Base-by-base conservation (phyloP, 257 asterid genomes). In the Forsythia suspensa region DNA sequence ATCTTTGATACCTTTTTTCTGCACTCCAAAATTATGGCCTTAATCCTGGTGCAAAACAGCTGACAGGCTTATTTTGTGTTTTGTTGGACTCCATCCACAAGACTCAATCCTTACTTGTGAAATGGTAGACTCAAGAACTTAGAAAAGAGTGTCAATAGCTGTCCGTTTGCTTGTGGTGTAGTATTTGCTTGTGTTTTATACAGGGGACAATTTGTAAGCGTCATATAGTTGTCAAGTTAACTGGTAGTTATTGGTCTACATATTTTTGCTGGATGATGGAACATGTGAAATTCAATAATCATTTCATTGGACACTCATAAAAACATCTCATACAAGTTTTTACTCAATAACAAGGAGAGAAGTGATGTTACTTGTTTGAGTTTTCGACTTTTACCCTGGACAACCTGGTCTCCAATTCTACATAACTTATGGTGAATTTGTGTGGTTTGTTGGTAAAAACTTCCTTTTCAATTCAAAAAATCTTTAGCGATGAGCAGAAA, bases 181-280 rank as follows among this genome's bases (percentile, higher is more conserved):
- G 76, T 74, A 76, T 52, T 70, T 75, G 76, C 74, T 75, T 67
- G 9, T 57, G 79, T 42, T 72, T 29, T 6, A 77, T 66, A 16
- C 77, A 66, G 48, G 18, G 52, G 70, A 24, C 71, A 68, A 65
- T 77, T 70, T 67, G 70, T 77, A 29, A 69, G 39, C 48, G 8
- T 41, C 61, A 82, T 36, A 71, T 44, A 29, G 83, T 44, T 52
- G 73, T 78, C 79, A 46, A 55, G 71, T 52, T 52, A 16, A 76
- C 29, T 52, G 80, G 68, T 40, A 55, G 63, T 55, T 57, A 29
- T 74, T 29, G 75, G 81, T 24, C 76, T 46, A 21, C 73, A 38
- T 69, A 11, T 38, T 77, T 86, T 70, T 73, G 81, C 78, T 41
- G 15, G 84, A 77, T 72, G 66, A 70, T n/a, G 4, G 55, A 78